A percentile compares a stretch with the other conserved stretches of the same genome.
Conservation (phyloP, 2,329 filamentous ascomycete species). For the Septoria petroselini region DNA sequence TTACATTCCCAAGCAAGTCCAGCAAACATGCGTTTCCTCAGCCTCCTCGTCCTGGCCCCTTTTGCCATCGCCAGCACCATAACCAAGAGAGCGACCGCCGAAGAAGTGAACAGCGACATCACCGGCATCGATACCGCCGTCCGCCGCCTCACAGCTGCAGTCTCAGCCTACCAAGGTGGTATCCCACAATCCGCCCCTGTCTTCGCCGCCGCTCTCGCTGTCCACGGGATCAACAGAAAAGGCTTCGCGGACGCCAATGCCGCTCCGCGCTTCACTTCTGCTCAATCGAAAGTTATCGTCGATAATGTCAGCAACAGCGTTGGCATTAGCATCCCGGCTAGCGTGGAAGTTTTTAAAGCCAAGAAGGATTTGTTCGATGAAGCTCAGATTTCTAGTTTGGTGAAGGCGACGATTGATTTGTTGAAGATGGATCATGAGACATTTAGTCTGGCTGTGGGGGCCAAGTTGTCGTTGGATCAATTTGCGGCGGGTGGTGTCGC, state of each 20-base stretch:
- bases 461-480: conserved; percentile 27
- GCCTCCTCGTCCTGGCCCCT: conserved; percentile 23
- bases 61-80: conserved; percentile 20
- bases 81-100: conserved; percentile 19
- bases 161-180: conserved; percentile 29
- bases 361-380: conserved; percentile 32
- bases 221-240: conserved; percentile 30
- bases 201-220: conserved; percentile 24
- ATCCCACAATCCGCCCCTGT: conserved; percentile 24
- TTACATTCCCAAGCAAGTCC: not conserved
- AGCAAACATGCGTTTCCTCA: conserved; percentile 19
- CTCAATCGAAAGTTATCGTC: conserved; percentile 28
- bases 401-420: conserved; percentile 29
- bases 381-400: conserved; percentile 26
- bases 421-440: conserved; percentile 31
- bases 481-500: conserved; percentile 16
- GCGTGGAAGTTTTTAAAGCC: conserved; percentile 23
- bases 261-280: conserved; percentile 21
- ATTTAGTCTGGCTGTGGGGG: conserved; percentile 26
- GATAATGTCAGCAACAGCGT: conserved; percentile 29
- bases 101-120: conserved; percentile 29
- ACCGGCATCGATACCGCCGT: conserved; percentile 30
- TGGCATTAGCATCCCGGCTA: conserved; percentile 27
- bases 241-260: conserved; percentile 28
- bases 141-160: conserved; percentile 23